These are phyloP conservation scores for Aspergillus eucalypticola DNA, from an alignment of 2,329 filamentous ascomycete genomes.

Conservation along the genomic window DNA sequence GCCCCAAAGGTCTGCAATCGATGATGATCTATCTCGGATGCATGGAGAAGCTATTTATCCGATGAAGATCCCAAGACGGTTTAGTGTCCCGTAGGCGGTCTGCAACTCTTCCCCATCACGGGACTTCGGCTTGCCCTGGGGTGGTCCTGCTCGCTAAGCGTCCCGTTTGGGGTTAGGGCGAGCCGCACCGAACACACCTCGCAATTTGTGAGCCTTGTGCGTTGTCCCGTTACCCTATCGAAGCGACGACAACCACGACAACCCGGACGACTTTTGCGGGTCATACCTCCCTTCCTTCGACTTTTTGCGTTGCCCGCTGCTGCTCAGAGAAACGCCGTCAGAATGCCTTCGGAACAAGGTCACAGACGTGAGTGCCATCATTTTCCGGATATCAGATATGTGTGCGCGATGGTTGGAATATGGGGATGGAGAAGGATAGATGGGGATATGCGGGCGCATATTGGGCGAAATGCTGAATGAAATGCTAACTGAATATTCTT, in stretches of 20 bases:
- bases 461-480: conserved; percentile 2
- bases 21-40: conserved; percentile 15
- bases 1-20: not conserved
- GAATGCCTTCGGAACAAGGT: conserved; percentile 85
- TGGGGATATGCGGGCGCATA: conserved; percentile 4
- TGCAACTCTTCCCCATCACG: conserved; percentile 26
- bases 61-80: conserved; percentile 9
- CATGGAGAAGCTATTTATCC: conserved; percentile 17
- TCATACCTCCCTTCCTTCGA: conserved; percentile 45
- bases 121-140: conserved; percentile 39
- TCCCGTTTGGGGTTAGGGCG: conserved; percentile 39
- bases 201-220: conserved; percentile 42
- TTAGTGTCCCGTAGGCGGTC: conserved; percentile 15
- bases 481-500: conserved; percentile 35
- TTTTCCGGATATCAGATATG: conserved; percentile 19
- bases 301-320: conserved; percentile 44
- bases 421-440: conserved; percentile 6
- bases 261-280: conserved; percentile 45
- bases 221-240: conserved; percentile 33
- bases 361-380: conserved; percentile 74
- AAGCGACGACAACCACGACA: conserved; percentile 47
- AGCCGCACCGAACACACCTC: conserved; percentile 38
- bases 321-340: conserved; percentile 56
- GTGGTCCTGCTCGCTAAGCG: conserved; percentile 35
- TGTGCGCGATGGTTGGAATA: conserved; percentile 13